Evolutionary conservation across 345 rosid genomes (phyloP), one percentile per base, ranked within the genome.

Genomic region (Populus davidiana): DNA sequence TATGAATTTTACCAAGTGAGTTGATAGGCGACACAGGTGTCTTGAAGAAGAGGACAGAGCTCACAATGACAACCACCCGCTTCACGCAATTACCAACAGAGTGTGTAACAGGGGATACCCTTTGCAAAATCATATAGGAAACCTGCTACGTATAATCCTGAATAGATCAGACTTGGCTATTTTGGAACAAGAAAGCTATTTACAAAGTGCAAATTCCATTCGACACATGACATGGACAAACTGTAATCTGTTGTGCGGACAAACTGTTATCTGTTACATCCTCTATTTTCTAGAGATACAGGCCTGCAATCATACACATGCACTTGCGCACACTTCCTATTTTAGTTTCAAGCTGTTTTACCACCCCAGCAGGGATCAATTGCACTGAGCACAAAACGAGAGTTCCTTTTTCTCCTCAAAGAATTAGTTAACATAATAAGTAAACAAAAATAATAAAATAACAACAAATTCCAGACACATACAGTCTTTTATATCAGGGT

Each of bases 31-130:
- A 87, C 44, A 96, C 99, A 0, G 97, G 98, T 29, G 97, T 92
- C 78, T 71, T 72, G 86, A 96, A 96, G 93, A 96, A 89, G 76
- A 96, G 11, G 43, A 94, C 97, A 33, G 99, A 94, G 95, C 99
- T 96, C 80, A 94, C 95, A n/a, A 96, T 96, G 84, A 96, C 99
- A 71, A 91, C 99, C 67, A 96, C 99, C 68, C 99, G 90, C 92
- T 96, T 96, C 86, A 96, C 99, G 43, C 99, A 96, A 80, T 96
- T 96, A 70, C 99, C 99, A 17, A 96, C 98, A 0, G 99, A 96
- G 85, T 96, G 99, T 47, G 93, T 90, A 71, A 96, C 98, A 8
- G 99, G 99, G 74, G 98, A 94, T 79, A 94, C 99, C 83, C 99
- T 92, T 79, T 92, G 90, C 81, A 96, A 75, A 70, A 96, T 94